Evolutionary conservation across 139 green algal genomes (phyloP).

Genomic region (Chlamydomonas sp.): DNA sequence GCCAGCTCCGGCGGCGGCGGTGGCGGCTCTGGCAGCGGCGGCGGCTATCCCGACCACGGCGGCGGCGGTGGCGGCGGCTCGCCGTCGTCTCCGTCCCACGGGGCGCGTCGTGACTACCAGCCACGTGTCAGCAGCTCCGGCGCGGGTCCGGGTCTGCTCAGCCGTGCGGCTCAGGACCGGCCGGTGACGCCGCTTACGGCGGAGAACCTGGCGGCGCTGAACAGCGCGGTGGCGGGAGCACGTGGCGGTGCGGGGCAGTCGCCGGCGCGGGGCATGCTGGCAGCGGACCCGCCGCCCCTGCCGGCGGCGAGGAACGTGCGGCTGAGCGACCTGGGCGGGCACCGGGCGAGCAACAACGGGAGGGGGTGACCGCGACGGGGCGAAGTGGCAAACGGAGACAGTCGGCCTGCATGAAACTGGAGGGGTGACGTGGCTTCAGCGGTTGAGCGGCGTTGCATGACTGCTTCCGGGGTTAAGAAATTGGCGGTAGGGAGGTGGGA

Average conservation of each 20-base stretch:
- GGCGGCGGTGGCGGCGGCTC: no score
- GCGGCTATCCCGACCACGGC: not conserved
- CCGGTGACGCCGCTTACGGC: not conserved
- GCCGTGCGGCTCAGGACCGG: no score
- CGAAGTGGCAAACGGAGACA: no score
- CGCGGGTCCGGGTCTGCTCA: not conserved
- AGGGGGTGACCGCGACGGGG: no score
- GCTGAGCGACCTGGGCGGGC: no score
- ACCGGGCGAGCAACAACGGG: no score
- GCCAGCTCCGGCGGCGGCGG: not conserved
- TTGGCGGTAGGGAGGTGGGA: no score
- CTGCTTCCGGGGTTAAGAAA: no score
- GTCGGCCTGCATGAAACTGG: no score
- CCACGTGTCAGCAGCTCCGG: not conserved
- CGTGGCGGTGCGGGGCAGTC: not conserved
- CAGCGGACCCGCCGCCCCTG: constrained; percentile 11
- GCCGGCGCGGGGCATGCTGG: constrained; percentile 25
- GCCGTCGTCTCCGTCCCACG: no score
- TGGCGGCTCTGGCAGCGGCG: not conserved
- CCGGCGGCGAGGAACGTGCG: not conserved
- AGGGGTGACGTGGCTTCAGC: no score
- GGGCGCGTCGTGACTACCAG: not conserved
- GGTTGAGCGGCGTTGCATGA: no score
- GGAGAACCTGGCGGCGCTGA: not conserved
- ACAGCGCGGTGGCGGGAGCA: not conserved